Evolutionary conservation across 1,284 basidiomycete species (phyloP).

Genomic region (Calocybe gambosa): DNA sequence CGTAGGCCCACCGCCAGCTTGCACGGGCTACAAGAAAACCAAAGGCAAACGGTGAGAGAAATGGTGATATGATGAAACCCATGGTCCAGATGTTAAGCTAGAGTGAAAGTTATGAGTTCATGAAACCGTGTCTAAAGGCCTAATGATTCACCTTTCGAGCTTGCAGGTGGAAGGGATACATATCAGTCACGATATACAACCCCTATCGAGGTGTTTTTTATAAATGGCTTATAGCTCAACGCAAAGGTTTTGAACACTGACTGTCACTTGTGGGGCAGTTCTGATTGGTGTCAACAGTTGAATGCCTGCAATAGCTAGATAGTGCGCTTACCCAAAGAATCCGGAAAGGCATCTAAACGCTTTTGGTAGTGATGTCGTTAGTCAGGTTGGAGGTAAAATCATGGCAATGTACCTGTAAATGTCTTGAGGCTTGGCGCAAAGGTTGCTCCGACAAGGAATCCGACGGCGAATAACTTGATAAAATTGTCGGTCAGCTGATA

Average conservation of each 20-base stretch:
- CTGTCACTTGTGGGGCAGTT: constrained; percentile 65
- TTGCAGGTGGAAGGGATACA: constrained; percentile 73
- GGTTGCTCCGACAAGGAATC: constrained; percentile 19
- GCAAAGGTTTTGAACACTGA: constrained; percentile 23
- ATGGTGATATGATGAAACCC: constrained; percentile 62
- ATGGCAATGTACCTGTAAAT: constrained; percentile 37
- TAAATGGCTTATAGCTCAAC: not conserved
- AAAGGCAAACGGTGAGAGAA: constrained; percentile 63
- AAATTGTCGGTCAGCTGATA: not conserved
- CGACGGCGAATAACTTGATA: constrained; percentile 16
- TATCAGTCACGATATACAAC: constrained; percentile 58
- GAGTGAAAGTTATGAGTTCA: not conserved
- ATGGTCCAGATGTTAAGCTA: constrained; percentile 69
- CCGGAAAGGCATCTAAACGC: constrained; percentile 68
- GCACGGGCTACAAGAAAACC: constrained; percentile 63
- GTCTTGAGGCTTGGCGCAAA: constrained; percentile 27
- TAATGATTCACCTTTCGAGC: constrained; percentile 49
- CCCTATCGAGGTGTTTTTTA: constrained; percentile 33
- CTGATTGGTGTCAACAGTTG: constrained; percentile 23
- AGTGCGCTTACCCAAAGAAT: constrained; percentile 54
- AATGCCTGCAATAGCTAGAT: not conserved
- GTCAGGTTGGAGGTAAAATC: constrained; percentile 1
- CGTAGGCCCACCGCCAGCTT: constrained; percentile 71
- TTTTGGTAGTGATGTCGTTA: constrained; percentile 17
- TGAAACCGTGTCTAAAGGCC: not conserved